Evolutionary conservation across 768 basidiomycete genomes (phyloP).

Genomic region (Phylloporus arenicola): DNA sequence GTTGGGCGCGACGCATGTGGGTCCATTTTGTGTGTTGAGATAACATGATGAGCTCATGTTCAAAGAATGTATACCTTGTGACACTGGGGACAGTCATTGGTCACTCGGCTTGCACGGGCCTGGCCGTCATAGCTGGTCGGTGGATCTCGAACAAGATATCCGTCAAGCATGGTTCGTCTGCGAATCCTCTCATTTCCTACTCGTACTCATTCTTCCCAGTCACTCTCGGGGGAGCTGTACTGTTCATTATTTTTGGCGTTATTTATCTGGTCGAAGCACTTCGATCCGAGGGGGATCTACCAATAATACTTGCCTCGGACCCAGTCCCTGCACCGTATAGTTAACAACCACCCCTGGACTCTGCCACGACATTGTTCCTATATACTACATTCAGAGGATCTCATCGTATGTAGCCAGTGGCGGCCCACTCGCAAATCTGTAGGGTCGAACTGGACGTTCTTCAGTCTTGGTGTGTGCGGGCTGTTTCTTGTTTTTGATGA

Average conservation of each 20-base stretch:
- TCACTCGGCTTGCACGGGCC: conserved; percentile 78
- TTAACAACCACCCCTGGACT: neutral
- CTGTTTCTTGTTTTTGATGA: neutral
- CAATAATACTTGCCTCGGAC: conserved; percentile 14
- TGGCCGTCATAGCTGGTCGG: conserved; percentile 91
- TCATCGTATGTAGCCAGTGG: neutral
- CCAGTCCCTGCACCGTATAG: conserved; percentile 1
- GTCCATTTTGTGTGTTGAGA: conserved; percentile 20
- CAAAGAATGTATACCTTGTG: conserved; percentile 87
- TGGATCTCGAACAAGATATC: conserved; percentile 93
- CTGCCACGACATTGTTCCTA: neutral
- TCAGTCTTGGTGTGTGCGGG: neutral
- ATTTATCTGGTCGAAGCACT: conserved; percentile 71
- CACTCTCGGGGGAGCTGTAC: conserved; percentile 71
- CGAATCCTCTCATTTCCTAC: neutral
- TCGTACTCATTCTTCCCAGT: conserved; percentile 41
- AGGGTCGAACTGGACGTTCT: too few relatives aligned
- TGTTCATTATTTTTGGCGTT: conserved; percentile 81
- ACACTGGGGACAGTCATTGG: conserved; percentile 87
- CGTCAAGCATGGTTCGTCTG: conserved; percentile 75
- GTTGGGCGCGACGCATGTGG: conserved; percentile 88
- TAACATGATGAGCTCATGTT: conserved; percentile 6
- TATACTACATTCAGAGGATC: conserved; percentile 1
- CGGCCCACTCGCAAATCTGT: neutral
- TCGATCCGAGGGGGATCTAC: conserved; percentile 16